A percentile compares a stretch with the other conserved stretches of the same genome.
Conservation (phyloP, 2,329 filamentous ascomycete genomes). For the Arthrinium phaeospermum region DNA sequence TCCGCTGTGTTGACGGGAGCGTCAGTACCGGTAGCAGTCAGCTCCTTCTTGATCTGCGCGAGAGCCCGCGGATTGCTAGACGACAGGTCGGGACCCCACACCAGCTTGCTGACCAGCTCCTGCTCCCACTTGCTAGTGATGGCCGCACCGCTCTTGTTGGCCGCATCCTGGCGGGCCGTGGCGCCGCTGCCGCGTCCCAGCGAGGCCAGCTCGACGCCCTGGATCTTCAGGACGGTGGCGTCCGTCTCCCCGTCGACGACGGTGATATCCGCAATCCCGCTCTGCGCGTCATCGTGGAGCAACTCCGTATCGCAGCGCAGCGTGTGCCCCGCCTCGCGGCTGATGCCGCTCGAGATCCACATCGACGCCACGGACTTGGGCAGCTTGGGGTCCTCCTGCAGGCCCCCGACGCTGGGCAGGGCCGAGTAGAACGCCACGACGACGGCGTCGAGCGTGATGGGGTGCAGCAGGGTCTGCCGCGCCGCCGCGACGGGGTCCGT, state of each 20-base stretch:
- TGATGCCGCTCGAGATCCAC: not conserved
- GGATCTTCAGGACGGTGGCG: not conserved
- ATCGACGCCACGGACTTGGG: not conserved
- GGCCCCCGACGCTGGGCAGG: not conserved
- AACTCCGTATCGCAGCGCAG: not conserved
- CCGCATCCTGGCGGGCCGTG: no score
- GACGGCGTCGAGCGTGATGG: constrained; percentile 60
- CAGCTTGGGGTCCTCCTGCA: not conserved
- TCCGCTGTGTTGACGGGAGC: no score
- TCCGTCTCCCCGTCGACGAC: not conserved
- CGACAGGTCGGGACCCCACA: no score
- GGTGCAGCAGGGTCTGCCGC: constrained; percentile 47
- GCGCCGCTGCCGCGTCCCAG: no score
- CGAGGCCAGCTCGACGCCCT: no score
- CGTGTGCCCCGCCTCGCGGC: not conserved
- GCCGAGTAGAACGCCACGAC: constrained; percentile 55
- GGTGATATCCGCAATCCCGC: not conserved
- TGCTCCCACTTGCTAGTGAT: no score
- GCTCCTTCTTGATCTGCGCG: no score
- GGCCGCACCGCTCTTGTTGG: no score
- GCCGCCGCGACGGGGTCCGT: no score
- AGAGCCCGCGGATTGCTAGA: no score
- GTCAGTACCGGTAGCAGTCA: no score
- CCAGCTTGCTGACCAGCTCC: no score
- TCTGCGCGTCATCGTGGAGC: not conserved